Evolutionary conservation across 768 basidiomycete genomes (phyloP), one percentile per base, ranked within the genome.

Genomic region (Lentinula aciculospora): DNA sequence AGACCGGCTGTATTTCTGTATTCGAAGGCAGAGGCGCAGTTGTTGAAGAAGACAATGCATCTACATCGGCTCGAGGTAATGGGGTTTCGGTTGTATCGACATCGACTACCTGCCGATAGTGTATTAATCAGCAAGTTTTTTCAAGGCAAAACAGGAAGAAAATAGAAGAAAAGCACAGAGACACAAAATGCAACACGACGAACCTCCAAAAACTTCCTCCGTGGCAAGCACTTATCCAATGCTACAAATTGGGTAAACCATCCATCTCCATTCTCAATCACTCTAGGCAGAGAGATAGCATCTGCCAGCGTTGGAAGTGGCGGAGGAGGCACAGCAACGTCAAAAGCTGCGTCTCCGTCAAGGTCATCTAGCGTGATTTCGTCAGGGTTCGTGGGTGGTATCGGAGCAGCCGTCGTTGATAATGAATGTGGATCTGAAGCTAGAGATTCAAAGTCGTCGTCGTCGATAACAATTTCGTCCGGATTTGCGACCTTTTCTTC

Each of bases 141-240:
- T n/a, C n/a, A n/a, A n/a, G n/a, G n/a, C n/a, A n/a, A n/a, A n/a
- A n/a, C n/a, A n/a, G 21, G 12, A 7, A 9, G 42, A 23, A 17
- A 57, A 17, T 15, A 27, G 15, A 39, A 42, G 34, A 17, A 36
- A 23, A 44, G 46, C 36, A 58, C 13, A 34, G 32, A 34, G 53
- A 12, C 9, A 19, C 32, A 37, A 37, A 36, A 29, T 34, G n/a
- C n/a, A 19, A 5, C 12, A 12, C 21, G 7, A 59, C 69, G 39
- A 60, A 90, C 92, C 80, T 96, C 92, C 17, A 97, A 76, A 68
- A 91, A 96, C 46, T 86, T 80, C 53, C 89, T 81, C 6, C 74
- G 77, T 0, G 83, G 84, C 3, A 92, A 78, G 61, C 94, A 96
- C 69, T 98, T 98, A 71, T 95, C 93, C 3, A 98, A 74, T 4